Conservation (phyloP, 805 yeast genomes). For the Metschnikowia drakensbergensis region DNA sequence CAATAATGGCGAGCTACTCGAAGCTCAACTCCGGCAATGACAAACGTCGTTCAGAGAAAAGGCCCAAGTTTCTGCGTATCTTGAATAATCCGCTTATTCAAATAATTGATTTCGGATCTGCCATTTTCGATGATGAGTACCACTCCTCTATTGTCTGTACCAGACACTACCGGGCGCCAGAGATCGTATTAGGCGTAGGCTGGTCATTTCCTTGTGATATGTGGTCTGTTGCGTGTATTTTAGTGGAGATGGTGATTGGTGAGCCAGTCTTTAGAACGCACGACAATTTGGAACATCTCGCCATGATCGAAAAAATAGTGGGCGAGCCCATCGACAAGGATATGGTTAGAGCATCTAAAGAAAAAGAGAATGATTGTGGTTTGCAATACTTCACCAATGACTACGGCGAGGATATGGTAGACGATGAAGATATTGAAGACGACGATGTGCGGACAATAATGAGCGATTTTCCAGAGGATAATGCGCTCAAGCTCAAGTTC, state of each 20-base stretch:
- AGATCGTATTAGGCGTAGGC: slow-evolving; percentile 87
- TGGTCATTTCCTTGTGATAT: slow-evolving; percentile 97
- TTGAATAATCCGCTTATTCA: slow-evolving; percentile 78
- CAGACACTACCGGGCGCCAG: slow-evolving; percentile 96
- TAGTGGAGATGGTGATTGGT: slow-evolving; percentile 89
- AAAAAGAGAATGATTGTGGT: slow-evolving; percentile 40
- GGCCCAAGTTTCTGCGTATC: slow-evolving; percentile 41
- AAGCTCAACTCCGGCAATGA: slow-evolving; percentile 18
- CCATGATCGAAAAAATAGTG: slow-evolving; percentile 84
- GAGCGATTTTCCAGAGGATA: slow-evolving; percentile 17
- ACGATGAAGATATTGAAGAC: slow-evolving; percentile 27
- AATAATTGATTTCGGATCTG: slow-evolving; percentile 95
- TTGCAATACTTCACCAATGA: slow-evolving; percentile 32
- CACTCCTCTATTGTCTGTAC: slow-evolving; percentile 92
- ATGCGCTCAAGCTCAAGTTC: slow-evolving; percentile 30
- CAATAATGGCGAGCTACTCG: slow-evolving; percentile 33
- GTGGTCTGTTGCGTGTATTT: slow-evolving; percentile 95
- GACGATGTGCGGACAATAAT: slow-evolving; percentile 12
- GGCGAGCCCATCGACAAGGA: slow-evolving; percentile 49
- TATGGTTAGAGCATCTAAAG: slow-evolving; percentile 34
- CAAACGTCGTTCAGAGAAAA: slow-evolving; percentile 18
- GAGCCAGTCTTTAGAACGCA: slow-evolving; percentile 94
- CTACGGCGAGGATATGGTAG: slow-evolving; percentile 12
- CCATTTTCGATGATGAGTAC: slow-evolving; percentile 89
- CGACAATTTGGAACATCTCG: slow-evolving; percentile 90